Evolutionary conservation across 116 monocot genomes (phyloP).

Genomic region (Cymodocea nodosa): DNA sequence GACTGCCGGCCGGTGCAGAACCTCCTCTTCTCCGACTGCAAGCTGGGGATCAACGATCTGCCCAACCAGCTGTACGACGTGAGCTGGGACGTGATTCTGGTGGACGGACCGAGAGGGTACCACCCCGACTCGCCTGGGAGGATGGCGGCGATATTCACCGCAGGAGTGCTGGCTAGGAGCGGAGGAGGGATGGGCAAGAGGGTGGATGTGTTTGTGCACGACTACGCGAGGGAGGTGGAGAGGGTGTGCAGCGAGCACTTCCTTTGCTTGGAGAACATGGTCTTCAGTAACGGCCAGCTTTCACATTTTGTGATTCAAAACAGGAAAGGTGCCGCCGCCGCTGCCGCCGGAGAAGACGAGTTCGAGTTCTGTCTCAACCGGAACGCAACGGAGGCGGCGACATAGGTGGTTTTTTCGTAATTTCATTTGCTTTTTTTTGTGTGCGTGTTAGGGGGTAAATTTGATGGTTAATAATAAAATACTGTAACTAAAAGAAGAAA

Average conservation of each 20-base stretch:
- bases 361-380: slow-evolving; percentile 19
- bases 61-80: slow-evolving; percentile 66
- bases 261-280: slow-evolving; percentile 46
- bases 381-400: background rate
- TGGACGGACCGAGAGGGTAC: slow-evolving; percentile 71
- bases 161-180: slow-evolving; percentile 53
- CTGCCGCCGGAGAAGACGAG: background rate
- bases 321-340: slow-evolving; percentile 4
- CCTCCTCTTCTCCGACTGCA: slow-evolving; percentile 65
- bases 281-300: slow-evolving; percentile 17
- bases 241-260: slow-evolving; percentile 37
- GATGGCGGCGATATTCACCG: slow-evolving; percentile 52
- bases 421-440: too few species aligned
- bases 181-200: slow-evolving; percentile 3
- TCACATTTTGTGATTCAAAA: slow-evolving; percentile 33
- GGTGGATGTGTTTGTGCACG: slow-evolving; percentile 55
- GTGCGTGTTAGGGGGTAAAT: too few species aligned
- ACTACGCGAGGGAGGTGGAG: slow-evolving; percentile 53
- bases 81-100: slow-evolving; percentile 71
- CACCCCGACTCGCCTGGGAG: slow-evolving; percentile 33
- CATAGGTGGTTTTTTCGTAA: background rate
- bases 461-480: too few species aligned
- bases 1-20: slow-evolving; percentile 61
- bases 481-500: too few species aligned
- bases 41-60: slow-evolving; percentile 58